Evolutionary conservation across 2,329 filamentous ascomycete species (phyloP), one percentile per base, ranked within the genome.

Genomic region (Emmonsiellopsis sp.): DNA sequence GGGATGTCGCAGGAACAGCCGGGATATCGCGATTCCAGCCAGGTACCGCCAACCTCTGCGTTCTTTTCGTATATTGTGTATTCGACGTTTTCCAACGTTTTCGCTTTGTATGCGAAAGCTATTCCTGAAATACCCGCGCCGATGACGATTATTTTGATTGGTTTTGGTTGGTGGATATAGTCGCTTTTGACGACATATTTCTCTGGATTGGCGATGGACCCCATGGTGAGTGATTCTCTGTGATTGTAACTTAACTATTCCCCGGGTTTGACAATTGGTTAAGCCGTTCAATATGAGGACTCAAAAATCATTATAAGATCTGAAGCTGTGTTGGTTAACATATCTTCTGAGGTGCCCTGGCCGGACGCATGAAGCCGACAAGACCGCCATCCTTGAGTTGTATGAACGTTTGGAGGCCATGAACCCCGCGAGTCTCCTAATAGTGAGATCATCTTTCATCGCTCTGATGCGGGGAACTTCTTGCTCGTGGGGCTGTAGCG

Each of bases 1-100:
- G 73, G 73, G 9, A 76, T 68, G 52, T 76, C 72, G 56, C 73
- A 76, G 1, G 70, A 71, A 53, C 67, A 70, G 1, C 48, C 44
- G 26, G 44, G 44, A 47, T 47, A 47, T 8, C 44, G 44, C 11
- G 26, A 31, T 7, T 47, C 44, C 13, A 47, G 32, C 44, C 44
- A 47, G 8, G 44, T 53, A 4, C 51, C 51, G 47, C 51, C 51
- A 16, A 53, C 34, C 30, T 48, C 51, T 9, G 20, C 16, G 16
- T 53, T 53, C 34, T 50, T 53, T n/a, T 53, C 51, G 26, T 50
- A 49, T 26, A 34, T 35, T 7, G 6, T 10, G 35, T 35, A 49
- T 16, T 37, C 35, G 30, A 48, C 45, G 31, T 48, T 35, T 34
- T 48, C 45, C 26, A 48, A 15, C 3, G 11, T 9, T 16, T 35